These are phyloP conservation scores for Rhizoclosmatium globosum DNA, from an alignment of 192 early-diverging fungal species.

Conservation along the genomic window DNA sequence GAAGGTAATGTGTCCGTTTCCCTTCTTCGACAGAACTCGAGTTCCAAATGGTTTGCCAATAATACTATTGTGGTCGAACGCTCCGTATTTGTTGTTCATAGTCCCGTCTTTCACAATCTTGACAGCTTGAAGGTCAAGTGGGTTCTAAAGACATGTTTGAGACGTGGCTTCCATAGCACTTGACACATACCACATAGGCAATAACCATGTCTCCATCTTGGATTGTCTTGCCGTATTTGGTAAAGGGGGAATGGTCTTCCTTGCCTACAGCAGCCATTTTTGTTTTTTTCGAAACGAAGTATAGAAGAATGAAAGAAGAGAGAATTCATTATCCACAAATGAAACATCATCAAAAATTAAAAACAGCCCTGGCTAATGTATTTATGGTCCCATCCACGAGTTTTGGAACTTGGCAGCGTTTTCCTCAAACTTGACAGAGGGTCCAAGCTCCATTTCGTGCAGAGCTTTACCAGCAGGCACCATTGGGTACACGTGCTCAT, in stretches of 20 bases:
- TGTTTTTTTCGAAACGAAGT: neutral
- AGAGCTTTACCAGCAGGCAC: constrained; percentile 93
- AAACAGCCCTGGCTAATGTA: neutral
- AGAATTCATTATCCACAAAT: no score
- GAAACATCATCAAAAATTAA: neutral
- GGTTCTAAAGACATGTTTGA: constrained; percentile 55
- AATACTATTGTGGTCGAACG: constrained; percentile 81
- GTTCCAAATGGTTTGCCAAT: constrained; percentile 88
- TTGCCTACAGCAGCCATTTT: neutral
- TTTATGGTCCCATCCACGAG: constrained; percentile 57
- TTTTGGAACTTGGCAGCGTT: constrained; percentile 55
- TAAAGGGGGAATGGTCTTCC: constrained; percentile 22
- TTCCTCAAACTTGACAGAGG: constrained; percentile 50
- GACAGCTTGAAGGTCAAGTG: constrained; percentile 74
- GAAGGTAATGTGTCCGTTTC: constrained; percentile 62
- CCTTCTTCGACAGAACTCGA: constrained; percentile 56
- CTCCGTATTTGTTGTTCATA: constrained; percentile 83
- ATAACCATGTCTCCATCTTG: constrained; percentile 84
- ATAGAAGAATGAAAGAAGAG: no score
- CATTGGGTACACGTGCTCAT: constrained; percentile 98
- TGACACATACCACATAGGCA: constrained; percentile 67
- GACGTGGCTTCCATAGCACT: neutral
- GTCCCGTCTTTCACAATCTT: constrained; percentile 64
- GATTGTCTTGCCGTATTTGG: constrained; percentile 51
- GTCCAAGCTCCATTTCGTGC: constrained; percentile 78